A percentile compares a stretch with the other conserved stretches of the same genome.
Conservation (phyloP, 2,329 filamentous ascomycete genomes). For the Intubia oerlemansii region DNA sequence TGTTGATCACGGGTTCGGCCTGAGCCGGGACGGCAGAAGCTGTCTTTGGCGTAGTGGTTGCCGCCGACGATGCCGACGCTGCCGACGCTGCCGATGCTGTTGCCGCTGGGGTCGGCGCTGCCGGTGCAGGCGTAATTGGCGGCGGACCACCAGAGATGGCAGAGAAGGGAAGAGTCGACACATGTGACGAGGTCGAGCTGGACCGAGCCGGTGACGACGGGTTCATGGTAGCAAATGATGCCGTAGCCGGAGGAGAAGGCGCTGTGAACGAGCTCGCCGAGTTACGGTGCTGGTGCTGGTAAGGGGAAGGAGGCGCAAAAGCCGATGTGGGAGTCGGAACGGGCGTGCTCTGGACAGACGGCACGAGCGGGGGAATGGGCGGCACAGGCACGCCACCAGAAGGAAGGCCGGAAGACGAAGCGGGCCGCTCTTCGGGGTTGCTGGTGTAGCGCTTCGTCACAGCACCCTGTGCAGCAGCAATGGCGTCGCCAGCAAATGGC, state of each 20-base stretch:
- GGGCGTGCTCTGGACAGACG: constrained; percentile 44
- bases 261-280: constrained; percentile 35
- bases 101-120: not conserved
- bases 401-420: no score
- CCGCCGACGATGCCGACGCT: no score
- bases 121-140: constrained; percentile 39
- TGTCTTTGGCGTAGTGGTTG: constrained; percentile 28
- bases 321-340: no score
- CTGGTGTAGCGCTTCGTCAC: no score
- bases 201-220: constrained; percentile 64
- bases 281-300: constrained; percentile 34
- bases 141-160: no score
- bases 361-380: no score
- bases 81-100: not conserved
- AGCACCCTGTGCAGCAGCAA: not conserved
- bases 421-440: constrained; percentile 8
- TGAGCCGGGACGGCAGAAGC: constrained; percentile 43
- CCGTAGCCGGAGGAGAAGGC: constrained; percentile 29
- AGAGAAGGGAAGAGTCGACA: no score
- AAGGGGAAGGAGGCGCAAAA: no score
- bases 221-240: constrained; percentile 37
- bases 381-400: no score
- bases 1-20: constrained; percentile 34
- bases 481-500: constrained; percentile 44
- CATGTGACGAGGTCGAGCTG: constrained; percentile 76